phyloP scores from a whole-genome alignment of 2,329 filamentous ascomycete genomes.

The Botrytis squamosa region DNA sequence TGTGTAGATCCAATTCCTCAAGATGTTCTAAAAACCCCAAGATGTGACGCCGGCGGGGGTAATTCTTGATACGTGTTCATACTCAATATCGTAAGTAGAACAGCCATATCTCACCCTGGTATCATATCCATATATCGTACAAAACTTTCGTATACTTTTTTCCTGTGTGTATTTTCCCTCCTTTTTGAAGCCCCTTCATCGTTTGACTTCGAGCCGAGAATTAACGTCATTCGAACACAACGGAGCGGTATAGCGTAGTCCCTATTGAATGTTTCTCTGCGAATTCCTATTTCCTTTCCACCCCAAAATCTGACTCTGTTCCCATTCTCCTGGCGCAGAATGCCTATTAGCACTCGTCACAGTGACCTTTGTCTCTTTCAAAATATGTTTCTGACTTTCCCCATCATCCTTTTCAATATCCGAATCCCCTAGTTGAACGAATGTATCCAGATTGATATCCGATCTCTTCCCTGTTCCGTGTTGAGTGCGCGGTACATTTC shows the following conservation, averaged over 20 bases:
- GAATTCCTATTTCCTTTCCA: not conserved
- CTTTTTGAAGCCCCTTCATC: not conserved
- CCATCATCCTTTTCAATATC: constrained; percentile 29
- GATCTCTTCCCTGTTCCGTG: constrained; percentile 5
- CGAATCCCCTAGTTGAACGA: constrained; percentile 27
- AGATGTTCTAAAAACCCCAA: not conserved
- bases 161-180: not conserved
- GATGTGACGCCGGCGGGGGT: not conserved
- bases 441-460: constrained; percentile 30
- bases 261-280: not conserved
- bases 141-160: not conserved
- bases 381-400: constrained; percentile 43
- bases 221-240: no score
- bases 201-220: not conserved
- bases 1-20: not conserved
- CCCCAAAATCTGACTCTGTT: constrained; percentile 12
- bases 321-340: constrained; percentile 30
- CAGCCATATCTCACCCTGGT: constrained; percentile 4
- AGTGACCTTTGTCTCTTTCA: constrained; percentile 41
- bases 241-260: not conserved
- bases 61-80: not conserved
- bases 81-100: not conserved
- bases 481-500: constrained; percentile 22
- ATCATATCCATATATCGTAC: constrained; percentile 9
- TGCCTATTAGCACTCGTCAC: constrained; percentile 29